Evolutionary conservation across 202 grass and related monocot genomes (phyloP).

Genomic region (Hordeum pubiflorum): DNA sequence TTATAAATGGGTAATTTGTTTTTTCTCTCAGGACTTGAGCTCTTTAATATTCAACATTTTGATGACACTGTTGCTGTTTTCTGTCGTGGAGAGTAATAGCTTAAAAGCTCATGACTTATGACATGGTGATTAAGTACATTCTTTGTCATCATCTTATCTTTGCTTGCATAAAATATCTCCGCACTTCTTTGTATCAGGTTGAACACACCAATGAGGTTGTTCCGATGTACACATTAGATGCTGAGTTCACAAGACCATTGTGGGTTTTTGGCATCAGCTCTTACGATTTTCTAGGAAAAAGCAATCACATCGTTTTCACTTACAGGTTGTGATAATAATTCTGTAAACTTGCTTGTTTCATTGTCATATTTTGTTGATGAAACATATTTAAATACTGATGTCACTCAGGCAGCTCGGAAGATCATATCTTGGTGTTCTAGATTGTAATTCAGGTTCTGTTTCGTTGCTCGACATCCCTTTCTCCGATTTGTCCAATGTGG

Average conservation of each 20-base stretch:
- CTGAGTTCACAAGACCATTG: constrained; percentile 80
- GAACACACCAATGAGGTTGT: constrained; percentile 71
- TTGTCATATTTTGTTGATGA: constrained; percentile 10
- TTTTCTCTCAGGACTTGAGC: not conserved
- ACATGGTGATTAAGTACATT: not conserved
- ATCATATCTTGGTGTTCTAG: constrained; percentile 76
- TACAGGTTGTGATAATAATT: constrained; percentile 60
- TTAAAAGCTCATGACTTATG: not conserved
- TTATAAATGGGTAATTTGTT: constrained; percentile 73
- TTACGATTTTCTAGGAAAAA: constrained; percentile 70
- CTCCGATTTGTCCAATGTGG: constrained; percentile 68
- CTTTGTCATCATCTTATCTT: not conserved
- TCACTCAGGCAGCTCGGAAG: constrained; percentile 60
- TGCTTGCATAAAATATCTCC: constrained; percentile 15
- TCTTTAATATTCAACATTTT: constrained; percentile 11
- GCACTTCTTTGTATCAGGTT: constrained; percentile 43
- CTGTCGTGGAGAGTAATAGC: constrained; percentile 17
- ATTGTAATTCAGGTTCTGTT: constrained; percentile 58
- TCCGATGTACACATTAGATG: constrained; percentile 61
- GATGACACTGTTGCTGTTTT: not conserved
- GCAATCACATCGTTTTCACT: constrained; percentile 64
- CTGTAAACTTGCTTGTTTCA: not conserved
- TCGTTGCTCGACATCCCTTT: constrained; percentile 68
- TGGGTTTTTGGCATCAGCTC: constrained; percentile 92
- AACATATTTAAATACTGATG: constrained; percentile 21